Conservation (phyloP, 2,329 filamentous ascomycete species). For the Pestalotiopsis sp. region DNA sequence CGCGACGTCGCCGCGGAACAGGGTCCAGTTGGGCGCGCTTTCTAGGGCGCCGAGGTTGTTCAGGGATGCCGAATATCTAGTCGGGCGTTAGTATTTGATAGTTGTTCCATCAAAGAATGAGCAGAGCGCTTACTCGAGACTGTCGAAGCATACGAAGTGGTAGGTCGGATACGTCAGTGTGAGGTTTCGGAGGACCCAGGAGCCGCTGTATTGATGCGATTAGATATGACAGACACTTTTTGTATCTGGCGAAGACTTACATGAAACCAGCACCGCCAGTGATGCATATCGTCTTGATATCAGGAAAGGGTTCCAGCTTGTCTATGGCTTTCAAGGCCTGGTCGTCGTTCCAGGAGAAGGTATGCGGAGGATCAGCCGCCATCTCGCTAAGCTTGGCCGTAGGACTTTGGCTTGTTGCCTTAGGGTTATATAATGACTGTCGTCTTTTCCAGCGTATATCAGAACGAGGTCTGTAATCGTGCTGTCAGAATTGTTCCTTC, state of each 20-base stretch:
- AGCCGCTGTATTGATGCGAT: constrained; percentile 57
- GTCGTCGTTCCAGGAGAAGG: constrained; percentile 67
- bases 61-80: constrained; percentile 67
- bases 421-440: no score
- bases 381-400: not conserved
- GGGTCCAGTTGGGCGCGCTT: constrained; percentile 71
- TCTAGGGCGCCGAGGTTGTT: constrained; percentile 77
- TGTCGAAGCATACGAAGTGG: constrained; percentile 82
- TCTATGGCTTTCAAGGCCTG: constrained; percentile 71
- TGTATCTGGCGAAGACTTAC: constrained; percentile 47
- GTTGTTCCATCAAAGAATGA: not conserved
- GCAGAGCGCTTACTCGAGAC: constrained; percentile 61
- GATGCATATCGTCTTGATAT: constrained; percentile 80
- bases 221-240: no score
- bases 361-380: not conserved
- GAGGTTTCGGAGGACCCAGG: constrained; percentile 81
- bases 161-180: constrained; percentile 75
- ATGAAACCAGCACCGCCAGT: constrained; percentile 87
- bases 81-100: not conserved
- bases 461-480: no score
- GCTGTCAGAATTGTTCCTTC: no score
- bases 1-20: constrained; percentile 79
- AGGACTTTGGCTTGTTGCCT: not conserved
- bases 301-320: constrained; percentile 67
- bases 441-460: no score